Evolutionary conservation across 2,329 filamentous ascomycete species (phyloP), one percentile per base, ranked within the genome.

Genomic region (Botrytis paeoniae): DNA sequence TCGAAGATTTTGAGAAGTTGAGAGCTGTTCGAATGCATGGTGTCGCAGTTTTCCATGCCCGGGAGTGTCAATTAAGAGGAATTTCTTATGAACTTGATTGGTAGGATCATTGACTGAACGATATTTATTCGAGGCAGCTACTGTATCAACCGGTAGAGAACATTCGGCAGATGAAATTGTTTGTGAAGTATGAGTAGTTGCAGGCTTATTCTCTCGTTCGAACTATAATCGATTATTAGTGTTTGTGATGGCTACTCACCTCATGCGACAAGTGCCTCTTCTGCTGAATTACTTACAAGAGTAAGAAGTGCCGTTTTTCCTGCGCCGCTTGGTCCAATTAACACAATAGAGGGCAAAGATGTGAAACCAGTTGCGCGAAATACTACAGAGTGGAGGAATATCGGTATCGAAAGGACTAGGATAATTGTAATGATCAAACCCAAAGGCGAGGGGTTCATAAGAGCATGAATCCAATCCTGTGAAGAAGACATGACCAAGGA

Each of bases 21-120:
- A 80, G 39, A 91, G 83, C 70, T 83, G 84, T 60, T 85, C 82
- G 73, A 92, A 85, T 5, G 92, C 90, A 76, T 89, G 85, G 78
- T 89, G 88, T 74, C 96, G 93, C 74, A 99, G 89, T 84, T 99
- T 99, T 78, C 94, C 94, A 84, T 99, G 96, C 57, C 96, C 96
- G 0, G 96, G 96, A 0, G 95, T 98, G 84, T 99, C 96, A 80
- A 93, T 84, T 48, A 98, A 85, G 59, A 92, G 85, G 81, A 96
- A 93, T 80, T 90, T 92, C 76, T 88, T 90, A 80, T 92, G 89
- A 4, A 82, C 78, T 75, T 85, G 82, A 66, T 83, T 83, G 16
- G 89, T 86, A 37, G 88, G 87, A 80, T 93, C 91, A 79, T 91
- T 89, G 39, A 85, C 82, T 61, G 89, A 91, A 76, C 91, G 89